Percentiles rank a stretch among this genome's conserved stretches.
phyloP scores from a whole-genome alignment of 257 asterid species.

The Anisodus tanguticus region DNA sequence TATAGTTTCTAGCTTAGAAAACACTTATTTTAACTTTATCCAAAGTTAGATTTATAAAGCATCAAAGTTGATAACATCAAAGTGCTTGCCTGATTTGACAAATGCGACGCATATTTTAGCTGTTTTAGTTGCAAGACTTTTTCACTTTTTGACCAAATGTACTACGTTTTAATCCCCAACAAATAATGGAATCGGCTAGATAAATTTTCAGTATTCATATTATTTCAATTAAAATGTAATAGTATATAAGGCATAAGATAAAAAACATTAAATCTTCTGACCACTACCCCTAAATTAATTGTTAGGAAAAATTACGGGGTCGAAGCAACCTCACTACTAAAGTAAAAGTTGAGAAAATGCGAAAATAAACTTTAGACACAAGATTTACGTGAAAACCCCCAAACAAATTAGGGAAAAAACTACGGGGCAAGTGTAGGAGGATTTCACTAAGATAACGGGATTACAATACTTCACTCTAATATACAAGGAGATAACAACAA shows the following conservation, averaged over 20 bases:
- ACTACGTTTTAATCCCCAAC: not conserved
- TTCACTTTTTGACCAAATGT: not conserved
- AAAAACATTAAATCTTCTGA: not conserved
- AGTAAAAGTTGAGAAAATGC: too few species aligned
- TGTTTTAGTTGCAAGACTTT: not conserved
- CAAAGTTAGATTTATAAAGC: not conserved
- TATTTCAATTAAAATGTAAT: not conserved
- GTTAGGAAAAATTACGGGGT: too few species aligned
- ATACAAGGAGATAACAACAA: too few species aligned
- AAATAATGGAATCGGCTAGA: not conserved
- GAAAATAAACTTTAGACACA: too few species aligned
- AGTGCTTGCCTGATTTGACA: not conserved
- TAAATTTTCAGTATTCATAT: not conserved
- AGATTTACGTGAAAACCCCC: too few species aligned
- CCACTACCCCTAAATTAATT: not conserved
- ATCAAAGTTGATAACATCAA: not conserved
- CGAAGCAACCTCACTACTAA: too few species aligned
- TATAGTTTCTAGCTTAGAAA: not conserved
- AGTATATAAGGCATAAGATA: not conserved
- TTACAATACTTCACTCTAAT: too few species aligned
- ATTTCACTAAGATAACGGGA: too few species aligned
- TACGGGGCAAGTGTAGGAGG: too few species aligned
- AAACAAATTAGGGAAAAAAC: too few species aligned
- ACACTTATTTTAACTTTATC: not conserved
- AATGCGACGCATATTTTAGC: not conserved